These are phyloP conservation scores for Phyllosticta citribraziliensis DNA, from an alignment of 2,329 filamentous ascomycete genomes.

Conservation along the genomic window DNA sequence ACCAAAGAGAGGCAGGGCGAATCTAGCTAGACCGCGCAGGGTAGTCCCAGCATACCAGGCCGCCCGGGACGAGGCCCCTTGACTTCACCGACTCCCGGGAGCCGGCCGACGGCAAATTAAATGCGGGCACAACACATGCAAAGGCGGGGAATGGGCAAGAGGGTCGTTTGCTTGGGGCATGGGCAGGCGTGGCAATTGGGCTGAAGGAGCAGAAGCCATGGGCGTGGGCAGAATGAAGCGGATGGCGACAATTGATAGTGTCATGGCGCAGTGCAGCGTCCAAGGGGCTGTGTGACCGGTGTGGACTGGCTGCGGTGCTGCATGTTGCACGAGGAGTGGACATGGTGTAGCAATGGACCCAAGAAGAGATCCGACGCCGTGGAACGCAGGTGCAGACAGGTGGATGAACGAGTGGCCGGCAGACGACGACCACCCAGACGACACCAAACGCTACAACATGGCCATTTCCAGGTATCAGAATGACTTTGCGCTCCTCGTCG, in stretches of 20 bases:
- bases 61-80: not conserved
- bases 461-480: not conserved
- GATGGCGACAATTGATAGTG: not conserved
- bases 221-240: not conserved
- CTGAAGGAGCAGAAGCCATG: not conserved
- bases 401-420: not conserved
- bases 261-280: not conserved
- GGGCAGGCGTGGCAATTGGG: not conserved
- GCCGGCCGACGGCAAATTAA: not conserved
- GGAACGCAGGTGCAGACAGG: not conserved
- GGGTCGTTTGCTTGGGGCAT: not conserved
- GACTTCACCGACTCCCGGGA: not conserved
- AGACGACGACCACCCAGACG: not conserved
- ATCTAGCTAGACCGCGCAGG: not conserved
- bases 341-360: not conserved
- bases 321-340: not conserved
- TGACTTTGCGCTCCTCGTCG: too few species aligned
- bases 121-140: not conserved
- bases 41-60: not conserved
- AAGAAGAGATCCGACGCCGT: not conserved
- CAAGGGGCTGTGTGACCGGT: not conserved
- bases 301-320: not conserved
- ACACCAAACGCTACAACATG: not conserved
- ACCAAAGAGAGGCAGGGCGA: not conserved
- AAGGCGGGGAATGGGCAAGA: not conserved